These are phyloP conservation scores for Metarhizium brunneum DNA, from an alignment of 2,329 filamentous ascomycete species.

Conservation along the genomic window DNA sequence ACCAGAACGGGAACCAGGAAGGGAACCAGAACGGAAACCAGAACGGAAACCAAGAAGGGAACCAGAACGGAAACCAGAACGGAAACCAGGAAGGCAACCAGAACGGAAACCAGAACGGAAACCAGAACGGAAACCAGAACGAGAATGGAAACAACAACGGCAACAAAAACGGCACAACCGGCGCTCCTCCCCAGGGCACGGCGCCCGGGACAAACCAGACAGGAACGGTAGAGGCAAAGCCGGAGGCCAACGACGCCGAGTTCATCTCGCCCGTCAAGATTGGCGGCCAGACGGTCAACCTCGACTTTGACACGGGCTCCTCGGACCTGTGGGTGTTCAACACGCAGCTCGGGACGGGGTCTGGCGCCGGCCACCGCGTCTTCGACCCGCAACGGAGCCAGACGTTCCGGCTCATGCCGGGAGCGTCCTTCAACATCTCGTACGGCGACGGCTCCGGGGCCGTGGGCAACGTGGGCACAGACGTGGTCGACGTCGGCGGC, in stretches of 20 bases:
- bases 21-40: background rate
- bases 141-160: background rate
- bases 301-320: conserved; percentile 17
- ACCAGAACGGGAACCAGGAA: conserved; percentile 19
- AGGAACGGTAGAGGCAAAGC: background rate
- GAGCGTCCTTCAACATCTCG: conserved; percentile 30
- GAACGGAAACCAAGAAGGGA: background rate
- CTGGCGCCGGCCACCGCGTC: conserved; percentile 28
- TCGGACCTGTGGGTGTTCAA: conserved; percentile 28
- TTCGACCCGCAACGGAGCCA: conserved; percentile 29
- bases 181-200: background rate
- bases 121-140: background rate
- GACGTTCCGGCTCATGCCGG: conserved; percentile 26
- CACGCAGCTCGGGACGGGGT: conserved; percentile 26
- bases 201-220: background rate
- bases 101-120: background rate
- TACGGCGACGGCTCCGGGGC: conserved; percentile 36
- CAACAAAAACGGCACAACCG: background rate
- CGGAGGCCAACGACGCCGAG: conserved; percentile 8
- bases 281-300: conserved; percentile 10
- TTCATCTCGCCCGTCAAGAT: conserved; percentile 12
- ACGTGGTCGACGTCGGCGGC: conserved; percentile 32
- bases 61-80: background rate
- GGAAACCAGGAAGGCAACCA: background rate
- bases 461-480: conserved; percentile 32